Conservation (phyloP, 176 grass and related monocot species). For the Paspalum vaginatum region DNA sequence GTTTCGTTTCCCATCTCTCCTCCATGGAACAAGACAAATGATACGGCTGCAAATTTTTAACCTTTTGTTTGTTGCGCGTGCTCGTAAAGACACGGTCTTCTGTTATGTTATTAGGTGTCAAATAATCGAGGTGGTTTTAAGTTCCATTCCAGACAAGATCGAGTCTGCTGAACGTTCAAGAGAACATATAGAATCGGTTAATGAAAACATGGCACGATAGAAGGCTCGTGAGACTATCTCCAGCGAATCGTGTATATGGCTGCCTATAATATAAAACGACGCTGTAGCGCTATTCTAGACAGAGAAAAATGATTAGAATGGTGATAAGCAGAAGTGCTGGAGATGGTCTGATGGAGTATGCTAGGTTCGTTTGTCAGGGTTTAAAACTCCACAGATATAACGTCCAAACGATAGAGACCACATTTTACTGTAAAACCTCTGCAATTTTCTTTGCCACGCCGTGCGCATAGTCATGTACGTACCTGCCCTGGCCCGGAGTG, state of each 20-base stretch:
- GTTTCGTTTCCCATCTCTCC: background rate
- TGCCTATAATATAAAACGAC: too few relatives aligned
- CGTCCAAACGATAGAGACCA: background rate
- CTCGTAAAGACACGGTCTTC: constrained; percentile 16
- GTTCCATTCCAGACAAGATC: background rate
- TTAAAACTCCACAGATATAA: background rate
- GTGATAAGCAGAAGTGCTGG: too few relatives aligned
- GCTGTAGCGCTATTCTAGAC: too few relatives aligned
- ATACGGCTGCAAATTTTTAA: background rate
- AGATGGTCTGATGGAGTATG: too few relatives aligned
- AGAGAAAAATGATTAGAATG: too few relatives aligned
- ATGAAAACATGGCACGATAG: background rate
- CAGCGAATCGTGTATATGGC: too few relatives aligned
- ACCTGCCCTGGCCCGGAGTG: background rate
- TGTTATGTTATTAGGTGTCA: background rate
- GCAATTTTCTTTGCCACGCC: background rate
- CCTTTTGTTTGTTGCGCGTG: background rate
- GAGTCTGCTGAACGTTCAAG: background rate
- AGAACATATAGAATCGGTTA: background rate
- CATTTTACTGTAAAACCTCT: background rate
- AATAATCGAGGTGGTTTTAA: constrained; percentile 29
- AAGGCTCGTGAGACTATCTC: too few relatives aligned
- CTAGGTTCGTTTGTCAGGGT: background rate
- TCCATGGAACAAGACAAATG: background rate
- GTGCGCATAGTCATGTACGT: background rate